phyloP scores from a whole-genome alignment of 441 rosid species.

The Gossypium schwendimanii region DNA sequence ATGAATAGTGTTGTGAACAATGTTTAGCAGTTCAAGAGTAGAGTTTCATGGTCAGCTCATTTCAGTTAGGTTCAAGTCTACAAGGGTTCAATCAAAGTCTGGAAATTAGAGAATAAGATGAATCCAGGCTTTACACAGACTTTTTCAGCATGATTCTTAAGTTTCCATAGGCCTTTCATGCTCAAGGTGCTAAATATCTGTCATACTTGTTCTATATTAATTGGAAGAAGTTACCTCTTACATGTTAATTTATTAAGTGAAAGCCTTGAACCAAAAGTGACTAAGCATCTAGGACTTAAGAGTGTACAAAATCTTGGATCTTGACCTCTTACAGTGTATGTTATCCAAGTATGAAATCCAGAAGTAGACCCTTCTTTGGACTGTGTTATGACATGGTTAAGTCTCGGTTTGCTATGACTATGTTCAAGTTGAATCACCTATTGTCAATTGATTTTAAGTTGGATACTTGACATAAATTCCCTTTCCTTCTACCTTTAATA shows the following conservation, averaged over 20 bases:
- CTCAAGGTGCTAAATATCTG: neutral
- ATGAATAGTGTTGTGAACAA: neutral
- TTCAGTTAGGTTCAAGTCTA: neutral
- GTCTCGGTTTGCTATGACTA: neutral
- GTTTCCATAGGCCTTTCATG: neutral
- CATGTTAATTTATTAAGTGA: neutral
- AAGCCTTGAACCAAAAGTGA: no score
- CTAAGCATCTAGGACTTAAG: neutral
- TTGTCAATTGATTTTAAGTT: neutral
- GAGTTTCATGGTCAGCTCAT: neutral
- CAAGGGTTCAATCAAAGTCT: neutral
- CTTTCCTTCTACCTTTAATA: neutral
- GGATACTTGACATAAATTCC: neutral
- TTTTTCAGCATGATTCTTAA: neutral
- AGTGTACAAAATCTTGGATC: neutral
- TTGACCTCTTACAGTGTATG: neutral
- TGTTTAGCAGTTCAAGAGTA: neutral
- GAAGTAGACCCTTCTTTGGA: neutral
- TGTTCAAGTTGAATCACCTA: neutral
- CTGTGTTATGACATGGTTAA: neutral
- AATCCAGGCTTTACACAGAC: neutral
- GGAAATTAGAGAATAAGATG: neutral
- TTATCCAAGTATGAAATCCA: neutral
- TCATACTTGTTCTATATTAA: neutral
- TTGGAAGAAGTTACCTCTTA: neutral